Conservation (phyloP, 2,329 filamentous ascomycete species). For the Hymenoscyphus fructigenus region DNA sequence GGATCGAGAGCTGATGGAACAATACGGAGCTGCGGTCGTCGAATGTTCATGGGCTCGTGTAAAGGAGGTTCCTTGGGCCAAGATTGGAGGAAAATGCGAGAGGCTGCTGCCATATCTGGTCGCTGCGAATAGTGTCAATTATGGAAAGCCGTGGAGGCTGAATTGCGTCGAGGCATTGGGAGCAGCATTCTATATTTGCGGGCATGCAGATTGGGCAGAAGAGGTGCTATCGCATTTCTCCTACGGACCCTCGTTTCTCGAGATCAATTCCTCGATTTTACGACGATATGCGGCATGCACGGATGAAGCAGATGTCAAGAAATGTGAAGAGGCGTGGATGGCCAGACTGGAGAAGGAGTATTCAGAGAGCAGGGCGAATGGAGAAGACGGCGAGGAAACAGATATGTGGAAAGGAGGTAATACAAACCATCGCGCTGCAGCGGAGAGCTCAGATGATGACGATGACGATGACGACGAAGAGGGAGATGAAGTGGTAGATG, state of each 20-base stretch:
- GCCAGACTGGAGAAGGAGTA: constrained; percentile 89
- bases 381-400: constrained; percentile 57
- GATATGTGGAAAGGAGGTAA: constrained; percentile 94
- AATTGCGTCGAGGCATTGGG: constrained; percentile 96
- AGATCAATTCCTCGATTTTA: constrained; percentile 83
- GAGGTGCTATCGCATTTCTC: constrained; percentile 80
- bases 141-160: constrained; percentile 89
- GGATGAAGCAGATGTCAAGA: constrained; percentile 80
- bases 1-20: constrained; percentile 77
- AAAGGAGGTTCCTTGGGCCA: constrained; percentile 83
- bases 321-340: constrained; percentile 84
- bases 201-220: constrained; percentile 86
- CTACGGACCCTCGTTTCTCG: constrained; percentile 83
- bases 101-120: constrained; percentile 90
- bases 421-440: constrained; percentile 63
- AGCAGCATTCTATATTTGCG: constrained; percentile 90
- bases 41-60: constrained; percentile 97
- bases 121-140: constrained; percentile 95
- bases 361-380: constrained; percentile 69
- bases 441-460: constrained; percentile 53
- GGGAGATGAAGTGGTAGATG: constrained; percentile 50
- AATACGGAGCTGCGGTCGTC: constrained; percentile 90
- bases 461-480: constrained; percentile 47
- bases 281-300: constrained; percentile 82
- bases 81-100: constrained; percentile 92